These are phyloP conservation scores for Sequoia sempervirens DNA, from an alignment of 75 land plant genomes.

Conservation along the genomic window DNA sequence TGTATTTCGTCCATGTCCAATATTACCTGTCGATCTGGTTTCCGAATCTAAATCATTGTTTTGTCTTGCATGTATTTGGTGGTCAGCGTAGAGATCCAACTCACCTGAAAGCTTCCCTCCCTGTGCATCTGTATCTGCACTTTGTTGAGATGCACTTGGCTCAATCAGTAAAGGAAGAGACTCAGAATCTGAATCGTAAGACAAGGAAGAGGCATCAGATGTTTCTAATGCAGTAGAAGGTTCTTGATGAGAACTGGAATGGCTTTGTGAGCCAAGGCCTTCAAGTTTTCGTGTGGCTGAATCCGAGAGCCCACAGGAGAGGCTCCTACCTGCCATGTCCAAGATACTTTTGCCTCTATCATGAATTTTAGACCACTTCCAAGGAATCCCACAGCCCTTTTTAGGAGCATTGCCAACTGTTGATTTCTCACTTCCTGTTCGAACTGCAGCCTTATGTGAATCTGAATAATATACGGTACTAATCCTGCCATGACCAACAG, in stretches of 20 bases:
- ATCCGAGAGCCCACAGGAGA: conserved; percentile 70
- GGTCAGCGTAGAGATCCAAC: conserved; percentile 42
- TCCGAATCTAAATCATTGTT: conserved; percentile 42
- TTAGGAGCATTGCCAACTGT: conserved; percentile 42
- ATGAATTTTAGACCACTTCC: conserved; percentile 89
- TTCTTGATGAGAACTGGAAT: conserved; percentile 16
- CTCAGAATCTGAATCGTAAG: conserved; percentile 48
- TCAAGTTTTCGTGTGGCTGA: conserved; percentile 32
- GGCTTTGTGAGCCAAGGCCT: conserved; percentile 16
- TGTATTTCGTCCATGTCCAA: conserved; percentile 10
- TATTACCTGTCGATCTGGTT: conserved; percentile 25
- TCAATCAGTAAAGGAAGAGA: conserved; percentile 60
- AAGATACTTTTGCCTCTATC: conserved; percentile 54
- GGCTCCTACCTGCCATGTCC: conserved; percentile 73
- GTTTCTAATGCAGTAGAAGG: conserved; percentile 16
- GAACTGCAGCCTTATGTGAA: conserved; percentile 1
- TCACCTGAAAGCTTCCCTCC: conserved; percentile 48
- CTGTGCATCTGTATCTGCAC: conserved; percentile 25
- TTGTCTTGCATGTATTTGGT: conserved; percentile 18
- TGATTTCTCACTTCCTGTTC: conserved; percentile 25
- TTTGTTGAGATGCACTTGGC: conserved; percentile 44
- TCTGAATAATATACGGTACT: conserved; percentile 13
- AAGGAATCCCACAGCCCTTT: conserved; percentile 84
- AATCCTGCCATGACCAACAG: conserved; percentile 26
- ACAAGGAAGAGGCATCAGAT: conserved; percentile 37